Percentiles rank a stretch among this genome's conserved stretches.
Evolutionary conservation across 2,329 filamentous ascomycete species (phyloP).

Genomic region (Harringtonia aguacate): DNA sequence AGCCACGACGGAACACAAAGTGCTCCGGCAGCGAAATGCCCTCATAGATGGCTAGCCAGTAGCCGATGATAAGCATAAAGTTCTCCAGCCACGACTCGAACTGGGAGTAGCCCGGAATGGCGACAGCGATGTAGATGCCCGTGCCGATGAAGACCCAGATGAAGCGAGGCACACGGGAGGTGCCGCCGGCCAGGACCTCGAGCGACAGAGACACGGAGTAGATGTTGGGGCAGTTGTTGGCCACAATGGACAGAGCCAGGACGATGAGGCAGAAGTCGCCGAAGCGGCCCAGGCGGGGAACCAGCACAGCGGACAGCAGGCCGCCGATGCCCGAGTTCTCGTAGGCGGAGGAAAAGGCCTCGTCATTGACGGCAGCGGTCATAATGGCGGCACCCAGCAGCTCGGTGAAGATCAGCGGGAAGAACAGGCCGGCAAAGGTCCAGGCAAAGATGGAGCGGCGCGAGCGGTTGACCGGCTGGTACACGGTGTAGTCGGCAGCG

Average conservation of each 20-base stretch:
- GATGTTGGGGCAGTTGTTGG: constrained; percentile 31
- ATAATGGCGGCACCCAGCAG: constrained; percentile 62
- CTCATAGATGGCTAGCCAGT: constrained; percentile 34
- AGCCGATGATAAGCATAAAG: constrained; percentile 26
- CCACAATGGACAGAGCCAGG: constrained; percentile 32
- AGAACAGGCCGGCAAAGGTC: constrained; percentile 58
- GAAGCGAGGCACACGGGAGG: constrained; percentile 42
- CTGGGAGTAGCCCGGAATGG: constrained; percentile 30
- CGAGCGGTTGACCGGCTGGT: constrained; percentile 33
- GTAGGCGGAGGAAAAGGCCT: constrained; percentile 36
- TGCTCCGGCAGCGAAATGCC: constrained; percentile 24
- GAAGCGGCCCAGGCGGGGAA: constrained; percentile 30
- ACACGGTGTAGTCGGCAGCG: constrained; percentile 45
- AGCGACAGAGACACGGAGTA: constrained; percentile 26
- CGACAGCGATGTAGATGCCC: constrained; percentile 47
- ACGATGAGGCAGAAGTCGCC: constrained; percentile 36
- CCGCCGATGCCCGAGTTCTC: constrained; percentile 30
- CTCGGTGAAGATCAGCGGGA: constrained; percentile 64
- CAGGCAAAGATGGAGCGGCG: constrained; percentile 55
- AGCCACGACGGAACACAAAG: constrained; percentile 32
- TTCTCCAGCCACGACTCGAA: constrained; percentile 25
- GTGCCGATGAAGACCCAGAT: constrained; percentile 48
- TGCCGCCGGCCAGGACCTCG: constrained; percentile 44
- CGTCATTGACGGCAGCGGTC: constrained; percentile 48
- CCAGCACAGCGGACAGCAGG: constrained; percentile 33